Conservation (phyloP, 805 yeast species). For the Sugiyamaella qingdaonensis region DNA sequence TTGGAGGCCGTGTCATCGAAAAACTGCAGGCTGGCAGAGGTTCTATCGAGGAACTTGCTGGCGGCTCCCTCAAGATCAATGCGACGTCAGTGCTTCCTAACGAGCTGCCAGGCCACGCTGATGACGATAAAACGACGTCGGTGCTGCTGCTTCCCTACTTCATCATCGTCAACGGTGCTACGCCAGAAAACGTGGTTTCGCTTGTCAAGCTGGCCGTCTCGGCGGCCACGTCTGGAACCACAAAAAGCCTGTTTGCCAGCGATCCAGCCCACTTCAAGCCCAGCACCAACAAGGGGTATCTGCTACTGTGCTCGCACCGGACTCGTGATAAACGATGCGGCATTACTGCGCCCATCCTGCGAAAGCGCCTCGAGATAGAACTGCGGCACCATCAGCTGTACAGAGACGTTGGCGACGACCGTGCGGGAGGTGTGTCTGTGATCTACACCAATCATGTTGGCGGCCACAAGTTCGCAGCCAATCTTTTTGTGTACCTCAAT, state of each 20-base stretch:
- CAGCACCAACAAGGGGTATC: constrained; percentile 33
- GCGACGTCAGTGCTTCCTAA: constrained; percentile 52
- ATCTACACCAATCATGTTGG: constrained; percentile 83
- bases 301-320: constrained; percentile 82
- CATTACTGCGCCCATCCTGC: constrained; percentile 86
- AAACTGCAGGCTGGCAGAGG: background rate
- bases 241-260: constrained; percentile 5
- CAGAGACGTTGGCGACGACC: constrained; percentile 71
- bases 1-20: constrained; percentile 8
- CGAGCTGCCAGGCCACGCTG: background rate
- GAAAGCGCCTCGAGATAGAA: constrained; percentile 67
- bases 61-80: constrained; percentile 44
- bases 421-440: constrained; percentile 71
- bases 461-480: constrained; percentile 93
- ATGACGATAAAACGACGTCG: constrained; percentile 46
- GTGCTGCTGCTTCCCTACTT: constrained; percentile 69
- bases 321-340: constrained; percentile 95
- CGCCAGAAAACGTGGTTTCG: constrained; percentile 38
- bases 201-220: constrained; percentile 27
- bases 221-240: constrained; percentile 17
- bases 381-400: constrained; percentile 66
- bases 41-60: constrained; percentile 12
- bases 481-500: constrained; percentile 69
- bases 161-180: constrained; percentile 57
- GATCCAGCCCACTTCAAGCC: constrained; percentile 32